Evolutionary conservation across 2,329 filamentous ascomycete genomes (phyloP).

Genomic region (Chaetomium olivaceum): DNA sequence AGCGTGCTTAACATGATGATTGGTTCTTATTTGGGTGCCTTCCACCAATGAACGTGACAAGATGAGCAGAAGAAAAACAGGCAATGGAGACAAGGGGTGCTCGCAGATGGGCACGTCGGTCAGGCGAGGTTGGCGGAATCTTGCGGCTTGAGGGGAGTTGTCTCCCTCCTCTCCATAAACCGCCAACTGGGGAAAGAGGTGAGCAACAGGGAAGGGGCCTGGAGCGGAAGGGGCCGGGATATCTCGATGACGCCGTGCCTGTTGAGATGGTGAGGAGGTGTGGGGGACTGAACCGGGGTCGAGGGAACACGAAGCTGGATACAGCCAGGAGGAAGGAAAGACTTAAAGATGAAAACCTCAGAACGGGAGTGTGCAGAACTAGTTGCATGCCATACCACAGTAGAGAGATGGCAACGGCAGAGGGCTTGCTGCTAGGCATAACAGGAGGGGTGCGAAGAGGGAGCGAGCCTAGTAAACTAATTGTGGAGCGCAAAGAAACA

Average conservation of each 20-base stretch:
- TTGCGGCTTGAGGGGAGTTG: slow-evolving; percentile 40
- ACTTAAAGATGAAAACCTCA: slow-evolving; percentile 27
- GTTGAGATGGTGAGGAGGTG: slow-evolving; percentile 23
- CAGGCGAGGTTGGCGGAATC: slow-evolving; percentile 43
- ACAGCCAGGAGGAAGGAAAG: slow-evolving; percentile 24
- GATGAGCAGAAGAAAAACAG: slow-evolving; percentile 34
- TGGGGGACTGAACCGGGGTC: slow-evolving; percentile 31
- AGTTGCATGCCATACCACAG: slow-evolving; percentile 27
- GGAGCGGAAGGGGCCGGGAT: slow-evolving; percentile 23
- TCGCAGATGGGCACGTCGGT: slow-evolving; percentile 43
- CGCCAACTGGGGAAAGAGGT: slow-evolving; percentile 34
- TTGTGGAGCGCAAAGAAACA: slow-evolving; percentile 30
- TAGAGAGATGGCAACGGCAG: slow-evolving; percentile 25
- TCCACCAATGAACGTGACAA: slow-evolving; percentile 46
- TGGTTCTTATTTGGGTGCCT: slow-evolving; percentile 40
- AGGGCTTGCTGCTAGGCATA: slow-evolving; percentile 15
- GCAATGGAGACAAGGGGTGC: slow-evolving; percentile 36
- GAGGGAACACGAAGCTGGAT: slow-evolving; percentile 19
- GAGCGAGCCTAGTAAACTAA: slow-evolving; percentile 25
- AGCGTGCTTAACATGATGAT: slow-evolving; percentile 50
- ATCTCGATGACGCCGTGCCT: slow-evolving; percentile 29
- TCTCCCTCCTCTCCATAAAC: slow-evolving; percentile 42
- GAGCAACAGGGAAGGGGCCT: slow-evolving; percentile 29
- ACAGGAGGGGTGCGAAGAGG: neutral
- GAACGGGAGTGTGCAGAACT: slow-evolving; percentile 29